Evolutionary conservation across 176 grass and related monocot genomes (phyloP).

Genomic region (Tillandsia fasciculata): DNA sequence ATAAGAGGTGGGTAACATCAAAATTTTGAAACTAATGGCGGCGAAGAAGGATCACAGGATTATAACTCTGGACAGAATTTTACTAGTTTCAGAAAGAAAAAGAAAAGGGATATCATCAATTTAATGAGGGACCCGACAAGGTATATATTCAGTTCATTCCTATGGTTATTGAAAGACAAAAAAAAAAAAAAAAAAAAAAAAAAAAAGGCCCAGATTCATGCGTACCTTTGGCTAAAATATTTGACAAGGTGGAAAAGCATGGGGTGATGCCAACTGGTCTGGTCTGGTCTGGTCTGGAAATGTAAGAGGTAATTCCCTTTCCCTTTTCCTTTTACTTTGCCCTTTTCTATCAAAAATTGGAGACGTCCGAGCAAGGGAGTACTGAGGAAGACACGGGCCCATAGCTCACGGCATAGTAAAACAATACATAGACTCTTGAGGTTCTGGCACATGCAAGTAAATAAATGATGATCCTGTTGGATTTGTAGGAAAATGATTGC

Average conservation of each 20-base stretch:
- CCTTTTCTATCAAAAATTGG: too few species aligned
- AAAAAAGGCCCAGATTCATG: conserved; percentile 14
- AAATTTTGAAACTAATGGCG: background rate
- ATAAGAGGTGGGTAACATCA: too few species aligned
- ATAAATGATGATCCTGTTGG: too few species aligned
- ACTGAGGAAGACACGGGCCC: too few species aligned
- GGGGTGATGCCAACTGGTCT: conserved; percentile 24
- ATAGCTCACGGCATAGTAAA: too few species aligned
- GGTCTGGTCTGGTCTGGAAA: background rate
- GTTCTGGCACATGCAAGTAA: too few species aligned
- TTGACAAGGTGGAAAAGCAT: conserved; percentile 32
- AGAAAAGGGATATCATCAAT: background rate
- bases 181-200: conserved; percentile 12
- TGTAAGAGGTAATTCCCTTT: background rate
- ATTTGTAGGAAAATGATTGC: too few species aligned
- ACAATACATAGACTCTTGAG: too few species aligned
- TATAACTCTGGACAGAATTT: background rate
- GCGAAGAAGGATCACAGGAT: background rate
- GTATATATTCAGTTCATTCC: background rate
- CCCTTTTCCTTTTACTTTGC: too few species aligned
- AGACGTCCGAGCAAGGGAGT: too few species aligned
- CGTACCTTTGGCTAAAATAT: conserved; percentile 14
- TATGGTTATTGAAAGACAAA: too few species aligned
- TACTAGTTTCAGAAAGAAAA: background rate
- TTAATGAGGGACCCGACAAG: background rate